Percentiles rank a stretch among this genome's conserved stretches.
Conservation (phyloP, 2,329 filamentous ascomycete genomes). For the Lasiodiplodia citricola region DNA sequence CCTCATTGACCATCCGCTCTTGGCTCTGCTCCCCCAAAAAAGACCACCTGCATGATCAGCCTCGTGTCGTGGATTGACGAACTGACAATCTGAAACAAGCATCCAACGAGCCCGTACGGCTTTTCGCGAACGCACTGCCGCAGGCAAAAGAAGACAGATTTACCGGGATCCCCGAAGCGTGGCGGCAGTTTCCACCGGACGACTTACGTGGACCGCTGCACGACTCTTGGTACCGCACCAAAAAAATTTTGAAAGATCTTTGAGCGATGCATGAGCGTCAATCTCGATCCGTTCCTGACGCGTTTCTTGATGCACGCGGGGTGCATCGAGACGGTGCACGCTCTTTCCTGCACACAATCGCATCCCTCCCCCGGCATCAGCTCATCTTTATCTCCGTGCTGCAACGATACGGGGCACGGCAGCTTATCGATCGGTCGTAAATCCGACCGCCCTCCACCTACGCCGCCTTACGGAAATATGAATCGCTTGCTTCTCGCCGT, state of each 20-base stretch:
- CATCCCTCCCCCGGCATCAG: not conserved
- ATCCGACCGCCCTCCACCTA: not conserved
- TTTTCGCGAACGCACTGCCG: not conserved
- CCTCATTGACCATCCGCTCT: not conserved
- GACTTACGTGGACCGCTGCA: not conserved
- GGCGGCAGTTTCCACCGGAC: not conserved
- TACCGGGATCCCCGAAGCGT: not conserved
- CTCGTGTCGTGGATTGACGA: not conserved
- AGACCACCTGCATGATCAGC: not conserved
- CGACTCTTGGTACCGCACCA: not conserved
- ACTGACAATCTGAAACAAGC: not conserved
- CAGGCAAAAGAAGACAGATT: not conserved
- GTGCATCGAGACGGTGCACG: not conserved
- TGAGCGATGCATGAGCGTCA: not conserved
- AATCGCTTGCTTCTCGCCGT: not conserved
- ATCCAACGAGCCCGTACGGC: not conserved
- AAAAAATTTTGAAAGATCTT: not conserved
- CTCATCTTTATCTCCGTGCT: not conserved
- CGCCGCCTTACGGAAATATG: slow-evolving; percentile 1
- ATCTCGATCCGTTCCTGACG: not conserved
- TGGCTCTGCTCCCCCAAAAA: not conserved
- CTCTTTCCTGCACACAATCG: not conserved
- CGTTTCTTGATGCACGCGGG: not conserved
- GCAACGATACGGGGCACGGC: not conserved
- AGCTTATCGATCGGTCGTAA: not conserved